phyloP scores from a whole-genome alignment of 768 basidiomycete genomes.

The Fistulinella prunicolor region DNA sequence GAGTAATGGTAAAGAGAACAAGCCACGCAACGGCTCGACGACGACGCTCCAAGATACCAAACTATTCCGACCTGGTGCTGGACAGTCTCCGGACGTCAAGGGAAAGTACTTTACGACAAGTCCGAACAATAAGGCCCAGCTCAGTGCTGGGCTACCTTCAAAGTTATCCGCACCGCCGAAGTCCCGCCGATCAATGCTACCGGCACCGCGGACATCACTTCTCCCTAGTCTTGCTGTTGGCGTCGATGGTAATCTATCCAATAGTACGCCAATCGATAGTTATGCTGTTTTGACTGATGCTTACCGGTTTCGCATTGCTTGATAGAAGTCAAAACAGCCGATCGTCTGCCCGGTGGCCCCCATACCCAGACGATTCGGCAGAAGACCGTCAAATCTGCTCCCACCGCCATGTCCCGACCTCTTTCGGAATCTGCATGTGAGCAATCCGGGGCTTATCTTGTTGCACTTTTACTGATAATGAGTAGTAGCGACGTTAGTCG shows the following conservation, averaged over 20 bases:
- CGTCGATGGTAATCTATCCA: background rate
- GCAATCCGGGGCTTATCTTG: background rate
- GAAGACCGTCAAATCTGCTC: background rate
- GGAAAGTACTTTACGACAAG: slow-evolving; percentile 4
- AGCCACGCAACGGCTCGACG: background rate
- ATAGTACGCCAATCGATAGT: slow-evolving; percentile 1
- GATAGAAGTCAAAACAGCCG: slow-evolving; percentile 8
- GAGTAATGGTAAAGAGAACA: slow-evolving; percentile 18
- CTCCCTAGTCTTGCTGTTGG: background rate
- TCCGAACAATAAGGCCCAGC: slow-evolving; percentile 3
- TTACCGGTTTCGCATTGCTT: slow-evolving; percentile 2
- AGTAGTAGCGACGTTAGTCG: background rate
- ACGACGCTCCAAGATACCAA: slow-evolving; percentile 2
- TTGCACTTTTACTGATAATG: slow-evolving; percentile 5
- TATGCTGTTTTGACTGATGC: background rate
- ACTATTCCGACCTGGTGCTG: slow-evolving; percentile 3
- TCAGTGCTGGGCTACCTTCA: slow-evolving; percentile 4
- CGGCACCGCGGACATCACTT: slow-evolving; percentile 3
- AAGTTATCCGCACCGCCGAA: slow-evolving; percentile 1
- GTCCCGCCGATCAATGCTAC: slow-evolving; percentile 14
- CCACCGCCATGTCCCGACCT: background rate
- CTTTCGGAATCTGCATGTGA: slow-evolving; percentile 6
- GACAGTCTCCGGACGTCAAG: background rate
- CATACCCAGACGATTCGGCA: slow-evolving; percentile 9
- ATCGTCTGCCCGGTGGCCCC: slow-evolving; percentile 14